Evolutionary conservation across 164 flowering plant species (phyloP).

Genomic region (Magnolia changhungtana): DNA sequence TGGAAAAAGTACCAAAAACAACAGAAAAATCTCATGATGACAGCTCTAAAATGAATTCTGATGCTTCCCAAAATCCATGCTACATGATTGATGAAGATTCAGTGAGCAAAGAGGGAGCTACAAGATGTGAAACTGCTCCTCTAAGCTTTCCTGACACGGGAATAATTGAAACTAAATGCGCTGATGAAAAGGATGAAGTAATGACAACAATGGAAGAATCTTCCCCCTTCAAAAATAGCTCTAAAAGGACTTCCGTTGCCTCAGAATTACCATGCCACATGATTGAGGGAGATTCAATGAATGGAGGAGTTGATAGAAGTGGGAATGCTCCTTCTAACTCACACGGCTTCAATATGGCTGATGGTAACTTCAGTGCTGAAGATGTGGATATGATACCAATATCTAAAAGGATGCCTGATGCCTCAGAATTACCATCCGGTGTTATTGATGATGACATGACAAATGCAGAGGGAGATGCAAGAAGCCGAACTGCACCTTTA

Average conservation of each 20-base stretch:
- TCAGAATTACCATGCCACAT: background rate
- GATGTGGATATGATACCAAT: too few relatives aligned
- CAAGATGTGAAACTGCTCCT: conserved; percentile 1
- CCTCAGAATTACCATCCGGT: conserved; percentile 2
- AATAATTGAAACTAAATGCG: background rate
- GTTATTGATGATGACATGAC: conserved; percentile 17
- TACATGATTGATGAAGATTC: background rate
- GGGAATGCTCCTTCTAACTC: background rate
- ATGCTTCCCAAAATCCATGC: background rate
- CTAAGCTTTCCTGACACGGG: conserved; percentile 2
- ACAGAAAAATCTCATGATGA: conserved; percentile 6
- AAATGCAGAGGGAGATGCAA: background rate
- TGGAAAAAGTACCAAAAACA: background rate
- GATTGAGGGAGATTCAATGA: background rate
- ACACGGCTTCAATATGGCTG: background rate
- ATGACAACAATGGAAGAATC: background rate
- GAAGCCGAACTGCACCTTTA: background rate
- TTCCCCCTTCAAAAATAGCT: background rate
- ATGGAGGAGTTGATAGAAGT: background rate
- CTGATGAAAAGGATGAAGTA: background rate
- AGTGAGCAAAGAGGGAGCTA: conserved; percentile 2
- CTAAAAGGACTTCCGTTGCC: background rate
- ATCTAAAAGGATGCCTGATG: background rate
- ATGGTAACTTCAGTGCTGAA: background rate
- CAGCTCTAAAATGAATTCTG: background rate